phyloP scores from a whole-genome alignment of 164 flowering plant species.

The Hamamelis virginiana region DNA sequence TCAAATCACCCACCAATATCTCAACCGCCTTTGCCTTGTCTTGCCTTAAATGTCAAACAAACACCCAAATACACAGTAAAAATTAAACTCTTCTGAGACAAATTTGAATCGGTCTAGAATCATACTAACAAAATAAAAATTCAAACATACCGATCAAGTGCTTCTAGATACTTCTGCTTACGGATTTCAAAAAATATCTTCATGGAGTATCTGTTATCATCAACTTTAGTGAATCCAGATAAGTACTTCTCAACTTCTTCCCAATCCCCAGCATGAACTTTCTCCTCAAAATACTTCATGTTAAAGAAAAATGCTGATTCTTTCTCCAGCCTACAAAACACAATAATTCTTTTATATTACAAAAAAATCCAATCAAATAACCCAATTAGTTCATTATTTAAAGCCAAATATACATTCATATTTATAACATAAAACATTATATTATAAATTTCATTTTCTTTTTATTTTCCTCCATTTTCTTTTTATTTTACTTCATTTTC shows the following conservation, averaged over 20 bases:
- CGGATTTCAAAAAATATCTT: constrained; percentile 86
- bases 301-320: constrained; percentile 87
- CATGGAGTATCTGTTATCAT: constrained; percentile 82
- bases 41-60: constrained; percentile 42
- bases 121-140: background rate
- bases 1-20: constrained; percentile 78
- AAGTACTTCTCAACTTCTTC: constrained; percentile 86
- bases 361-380: background rate
- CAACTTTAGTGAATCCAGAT: constrained; percentile 81
- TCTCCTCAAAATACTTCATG: constrained; percentile 84
- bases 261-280: constrained; percentile 88
- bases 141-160: constrained; percentile 57
- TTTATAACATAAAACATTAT: background rate
- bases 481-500: background rate
- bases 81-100: background rate
- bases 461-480: background rate
- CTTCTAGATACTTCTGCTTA: constrained; percentile 92
- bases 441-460: background rate
- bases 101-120: background rate
- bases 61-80: background rate
- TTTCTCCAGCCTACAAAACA: constrained; percentile 66
- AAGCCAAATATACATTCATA: too few relatives aligned
- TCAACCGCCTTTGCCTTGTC: constrained; percentile 87
- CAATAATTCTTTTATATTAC: background rate
- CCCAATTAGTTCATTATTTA: background rate